phyloP scores from a whole-genome alignment of 768 basidiomycete genomes.

The Tephrocybe rancida region DNA sequence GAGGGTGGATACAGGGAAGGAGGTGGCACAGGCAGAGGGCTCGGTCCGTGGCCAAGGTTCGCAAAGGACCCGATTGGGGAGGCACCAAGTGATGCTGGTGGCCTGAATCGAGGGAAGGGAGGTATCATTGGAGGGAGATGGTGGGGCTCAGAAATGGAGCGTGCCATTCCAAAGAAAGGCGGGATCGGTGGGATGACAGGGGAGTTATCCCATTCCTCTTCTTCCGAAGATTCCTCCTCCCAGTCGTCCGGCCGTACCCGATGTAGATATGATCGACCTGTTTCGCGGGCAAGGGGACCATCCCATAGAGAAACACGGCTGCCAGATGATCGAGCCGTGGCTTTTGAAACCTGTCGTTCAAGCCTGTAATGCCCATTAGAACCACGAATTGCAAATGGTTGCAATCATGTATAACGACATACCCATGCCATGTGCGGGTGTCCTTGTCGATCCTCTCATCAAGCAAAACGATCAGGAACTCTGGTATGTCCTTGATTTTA shows the following conservation, averaged over 20 bases:
- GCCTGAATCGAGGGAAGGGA: conserved; percentile 5
- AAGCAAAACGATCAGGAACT: conserved; percentile 41
- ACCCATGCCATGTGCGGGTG: conserved; percentile 46
- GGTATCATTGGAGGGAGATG: conserved; percentile 8
- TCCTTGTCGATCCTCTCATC: conserved; percentile 36
- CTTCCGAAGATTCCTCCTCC: conserved; percentile 30
- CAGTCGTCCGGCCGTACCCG: conserved; percentile 15
- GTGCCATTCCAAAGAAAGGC: neutral
- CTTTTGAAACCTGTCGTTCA: conserved; percentile 33
- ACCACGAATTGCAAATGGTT: neutral
- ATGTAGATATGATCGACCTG: conserved; percentile 21
- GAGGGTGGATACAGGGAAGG: conserved; percentile 10
- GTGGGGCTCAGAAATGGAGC: conserved; percentile 14
- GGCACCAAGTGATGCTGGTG: conserved; percentile 4
- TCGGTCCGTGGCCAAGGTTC: conserved; percentile 9
- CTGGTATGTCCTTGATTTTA: conserved; percentile 19
- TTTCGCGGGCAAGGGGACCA: conserved; percentile 37
- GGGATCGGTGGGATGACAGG: conserved; percentile 37
- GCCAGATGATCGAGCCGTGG: conserved; percentile 19
- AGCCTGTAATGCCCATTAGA: conserved; percentile 21
- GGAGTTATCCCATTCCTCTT: conserved; percentile 30
- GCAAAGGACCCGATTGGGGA: conserved; percentile 16
- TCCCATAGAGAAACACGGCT: conserved; percentile 43
- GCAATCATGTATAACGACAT: conserved; percentile 12
- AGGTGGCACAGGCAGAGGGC: neutral